Conservation (phyloP, 2,329 filamentous ascomycete genomes). For the Orbilia quercus region DNA sequence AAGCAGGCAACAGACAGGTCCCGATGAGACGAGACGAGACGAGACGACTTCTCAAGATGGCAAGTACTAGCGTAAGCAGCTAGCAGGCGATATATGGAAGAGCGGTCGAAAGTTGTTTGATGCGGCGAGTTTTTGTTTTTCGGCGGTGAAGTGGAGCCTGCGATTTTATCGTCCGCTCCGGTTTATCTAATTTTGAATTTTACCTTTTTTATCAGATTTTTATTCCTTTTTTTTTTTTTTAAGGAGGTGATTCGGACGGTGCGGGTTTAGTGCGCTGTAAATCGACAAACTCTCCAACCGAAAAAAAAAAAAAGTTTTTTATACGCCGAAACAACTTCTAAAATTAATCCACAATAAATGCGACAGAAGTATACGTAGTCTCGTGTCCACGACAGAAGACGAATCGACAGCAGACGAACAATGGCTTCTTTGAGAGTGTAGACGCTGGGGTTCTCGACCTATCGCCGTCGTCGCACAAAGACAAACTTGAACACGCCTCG, state of each 20-base stretch:
- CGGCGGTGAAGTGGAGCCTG: conserved; percentile 16
- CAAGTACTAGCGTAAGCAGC: conserved; percentile 48
- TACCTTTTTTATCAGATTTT: not conserved
- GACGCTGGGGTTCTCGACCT: too few species aligned
- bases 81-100: conserved; percentile 17
- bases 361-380: too few species aligned
- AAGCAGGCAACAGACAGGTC: conserved; percentile 1
- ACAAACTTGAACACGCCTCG: conserved; percentile 28
- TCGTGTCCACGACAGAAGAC: too few species aligned
- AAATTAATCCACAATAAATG: not conserved
- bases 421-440: not conserved
- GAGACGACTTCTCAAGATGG: conserved; percentile 32
- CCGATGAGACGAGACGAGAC: conserved; percentile 55
- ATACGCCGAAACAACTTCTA: not conserved
- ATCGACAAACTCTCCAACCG: conserved; percentile 21
- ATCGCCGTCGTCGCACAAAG: conserved; percentile 15
- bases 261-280: conserved; percentile 12
- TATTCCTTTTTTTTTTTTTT: conserved; percentile 25
- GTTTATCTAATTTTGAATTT: not conserved
- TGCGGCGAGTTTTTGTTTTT: not conserved
- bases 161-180: too few species aligned
- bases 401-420: too few species aligned
- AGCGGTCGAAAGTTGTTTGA: not conserved
- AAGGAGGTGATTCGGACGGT: not conserved
- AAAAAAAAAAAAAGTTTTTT: not conserved